Conservation (phyloP, 768 basidiomycete species). For the Mycena maculata region DNA sequence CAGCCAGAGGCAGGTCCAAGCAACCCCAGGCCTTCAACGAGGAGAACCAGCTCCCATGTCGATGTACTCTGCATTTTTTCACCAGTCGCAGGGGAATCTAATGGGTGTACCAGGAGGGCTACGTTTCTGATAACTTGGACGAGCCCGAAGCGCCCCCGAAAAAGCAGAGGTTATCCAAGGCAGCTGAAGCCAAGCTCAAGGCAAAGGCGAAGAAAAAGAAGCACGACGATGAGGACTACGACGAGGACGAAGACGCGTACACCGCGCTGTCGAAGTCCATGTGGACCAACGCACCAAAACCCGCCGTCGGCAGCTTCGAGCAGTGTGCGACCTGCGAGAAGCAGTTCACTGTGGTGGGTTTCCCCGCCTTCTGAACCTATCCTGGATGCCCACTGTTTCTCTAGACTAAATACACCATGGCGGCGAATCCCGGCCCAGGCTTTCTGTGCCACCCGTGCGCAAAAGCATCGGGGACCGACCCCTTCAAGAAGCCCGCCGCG, state of each 20-base stretch:
- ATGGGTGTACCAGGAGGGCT: constrained; percentile 49
- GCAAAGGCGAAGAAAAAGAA: constrained; percentile 58
- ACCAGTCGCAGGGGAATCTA: background rate
- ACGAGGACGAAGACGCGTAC: constrained; percentile 76
- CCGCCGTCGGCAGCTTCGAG: constrained; percentile 82
- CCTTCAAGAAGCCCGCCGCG: constrained; percentile 82
- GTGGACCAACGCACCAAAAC: constrained; percentile 59
- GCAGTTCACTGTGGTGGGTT: constrained; percentile 88
- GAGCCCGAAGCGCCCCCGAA: constrained; percentile 64
- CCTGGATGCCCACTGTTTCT: background rate
- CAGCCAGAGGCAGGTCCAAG: constrained; percentile 61
- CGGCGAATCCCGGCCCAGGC: constrained; percentile 75
- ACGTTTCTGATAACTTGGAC: constrained; percentile 83
- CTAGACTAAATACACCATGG: constrained; percentile 89
- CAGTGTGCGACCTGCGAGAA: constrained; percentile 85
- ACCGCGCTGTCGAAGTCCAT: constrained; percentile 68
- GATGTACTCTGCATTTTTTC: background rate
- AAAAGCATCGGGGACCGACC: constrained; percentile 80
- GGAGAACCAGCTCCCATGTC: constrained; percentile 18
- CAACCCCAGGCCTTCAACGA: constrained; percentile 30
- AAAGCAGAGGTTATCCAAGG: constrained; percentile 68
- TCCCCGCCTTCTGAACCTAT: background rate
- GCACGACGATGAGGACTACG: constrained; percentile 59
- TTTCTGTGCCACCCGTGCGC: constrained; percentile 89
- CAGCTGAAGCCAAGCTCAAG: constrained; percentile 55